Evolutionary conservation across 169 alveolate genomes (phyloP).

Genomic region (Eimeria sp.): DNA sequence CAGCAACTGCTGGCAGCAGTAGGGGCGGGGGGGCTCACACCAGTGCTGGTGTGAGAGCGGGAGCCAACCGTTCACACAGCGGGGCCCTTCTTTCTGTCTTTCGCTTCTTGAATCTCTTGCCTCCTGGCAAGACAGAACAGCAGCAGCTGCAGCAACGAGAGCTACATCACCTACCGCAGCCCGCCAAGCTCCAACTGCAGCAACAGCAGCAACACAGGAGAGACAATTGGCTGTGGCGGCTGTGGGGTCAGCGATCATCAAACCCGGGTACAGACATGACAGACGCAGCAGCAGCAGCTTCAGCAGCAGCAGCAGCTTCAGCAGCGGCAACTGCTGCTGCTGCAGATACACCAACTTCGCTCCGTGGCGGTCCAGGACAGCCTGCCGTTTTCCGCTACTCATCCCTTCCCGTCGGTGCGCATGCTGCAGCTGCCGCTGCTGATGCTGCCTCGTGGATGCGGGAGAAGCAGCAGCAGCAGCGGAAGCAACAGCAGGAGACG

Average conservation of each 20-base stretch:
- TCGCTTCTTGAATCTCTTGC: slow-evolving; percentile 61
- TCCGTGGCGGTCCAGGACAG: slow-evolving; percentile 44
- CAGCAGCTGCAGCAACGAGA: slow-evolving; percentile 45
- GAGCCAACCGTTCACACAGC: slow-evolving; percentile 36
- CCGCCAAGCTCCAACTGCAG: slow-evolving; percentile 69
- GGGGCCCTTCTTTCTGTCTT: slow-evolving; percentile 67
- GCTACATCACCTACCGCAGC: slow-evolving; percentile 41
- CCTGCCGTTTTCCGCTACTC: slow-evolving; percentile 33
- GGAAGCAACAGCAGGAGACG: background rate
- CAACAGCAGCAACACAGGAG: slow-evolving; percentile 68
- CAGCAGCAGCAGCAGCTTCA: slow-evolving; percentile 58
- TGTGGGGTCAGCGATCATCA: slow-evolving; percentile 65
- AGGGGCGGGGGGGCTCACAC: slow-evolving; percentile 15
- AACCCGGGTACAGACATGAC: slow-evolving; percentile 24
- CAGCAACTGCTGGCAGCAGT: slow-evolving; percentile 38
- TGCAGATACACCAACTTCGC: slow-evolving; percentile 13
- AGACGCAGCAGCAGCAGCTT: slow-evolving; percentile 50
- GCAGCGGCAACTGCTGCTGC: slow-evolving; percentile 25
- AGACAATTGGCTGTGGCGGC: slow-evolving; percentile 63
- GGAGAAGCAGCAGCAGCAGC: slow-evolving; percentile 37
- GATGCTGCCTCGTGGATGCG: slow-evolving; percentile 47
- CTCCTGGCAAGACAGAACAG: slow-evolving; percentile 60
- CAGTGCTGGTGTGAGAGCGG: slow-evolving; percentile 11
- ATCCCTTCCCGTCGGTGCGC: slow-evolving; percentile 43
- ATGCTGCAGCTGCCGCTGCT: slow-evolving; percentile 59